phyloP scores from a whole-genome alignment of 2,329 filamentous ascomycete genomes.

The Calonectria pauciramosa region DNA sequence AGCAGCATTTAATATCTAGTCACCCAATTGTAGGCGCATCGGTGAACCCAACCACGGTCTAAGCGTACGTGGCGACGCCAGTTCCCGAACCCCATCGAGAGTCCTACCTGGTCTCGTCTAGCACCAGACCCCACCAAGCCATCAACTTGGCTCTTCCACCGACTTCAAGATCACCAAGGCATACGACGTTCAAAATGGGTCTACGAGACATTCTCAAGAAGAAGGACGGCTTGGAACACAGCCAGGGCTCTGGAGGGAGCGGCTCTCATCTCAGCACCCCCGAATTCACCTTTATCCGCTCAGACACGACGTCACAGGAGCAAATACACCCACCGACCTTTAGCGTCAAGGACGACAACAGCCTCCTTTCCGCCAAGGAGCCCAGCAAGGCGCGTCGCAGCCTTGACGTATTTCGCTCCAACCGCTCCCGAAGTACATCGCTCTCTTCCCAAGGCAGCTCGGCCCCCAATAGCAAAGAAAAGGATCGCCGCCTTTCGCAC shows the following conservation, averaged over 20 bases:
- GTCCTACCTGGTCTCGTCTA: slow-evolving; percentile 5
- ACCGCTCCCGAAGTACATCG: slow-evolving; percentile 64
- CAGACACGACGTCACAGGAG: slow-evolving; percentile 86
- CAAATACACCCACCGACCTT: slow-evolving; percentile 76
- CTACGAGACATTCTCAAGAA: slow-evolving; percentile 68
- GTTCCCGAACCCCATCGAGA: background rate
- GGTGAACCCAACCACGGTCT: background rate
- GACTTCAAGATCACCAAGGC: background rate
- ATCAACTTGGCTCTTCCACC: slow-evolving; percentile 8
- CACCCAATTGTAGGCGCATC: background rate
- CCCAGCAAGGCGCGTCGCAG: slow-evolving; percentile 55
- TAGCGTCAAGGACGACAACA: slow-evolving; percentile 39
- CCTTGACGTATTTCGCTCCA: slow-evolving; percentile 61
- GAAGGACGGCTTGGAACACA: slow-evolving; percentile 61
- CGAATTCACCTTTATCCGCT: slow-evolving; percentile 86
- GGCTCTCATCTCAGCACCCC: slow-evolving; percentile 60
- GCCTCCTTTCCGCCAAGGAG: slow-evolving; percentile 48
- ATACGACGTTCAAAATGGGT: slow-evolving; percentile 55
- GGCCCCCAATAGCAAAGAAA: slow-evolving; percentile 47
- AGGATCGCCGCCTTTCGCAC: slow-evolving; percentile 71
- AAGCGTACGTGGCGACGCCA: background rate
- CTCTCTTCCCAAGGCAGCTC: slow-evolving; percentile 56
- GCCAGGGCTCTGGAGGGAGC: slow-evolving; percentile 53
- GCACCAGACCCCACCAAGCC: slow-evolving; percentile 12
- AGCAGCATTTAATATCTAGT: background rate